These are phyloP conservation scores for Podila minutissima DNA, from an alignment of 192 early-diverging fungal genomes.

Conservation along the genomic window DNA sequence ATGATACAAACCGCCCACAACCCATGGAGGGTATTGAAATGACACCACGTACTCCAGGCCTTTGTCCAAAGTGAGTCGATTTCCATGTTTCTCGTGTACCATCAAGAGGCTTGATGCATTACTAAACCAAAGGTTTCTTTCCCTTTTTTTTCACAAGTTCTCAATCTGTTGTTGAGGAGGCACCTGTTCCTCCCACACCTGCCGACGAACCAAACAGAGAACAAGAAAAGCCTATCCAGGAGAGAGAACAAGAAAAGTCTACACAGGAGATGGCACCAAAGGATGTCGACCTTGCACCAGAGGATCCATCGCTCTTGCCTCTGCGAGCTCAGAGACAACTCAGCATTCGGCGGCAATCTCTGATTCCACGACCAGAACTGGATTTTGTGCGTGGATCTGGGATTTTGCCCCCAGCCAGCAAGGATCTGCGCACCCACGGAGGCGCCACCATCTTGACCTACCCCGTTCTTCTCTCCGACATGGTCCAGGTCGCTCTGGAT, in stretches of 20 bases:
- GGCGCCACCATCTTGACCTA: constrained; percentile 43
- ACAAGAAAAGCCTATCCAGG: not conserved
- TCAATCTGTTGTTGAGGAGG: not conserved
- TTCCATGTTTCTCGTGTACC: not conserved
- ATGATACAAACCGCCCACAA: not conserved
- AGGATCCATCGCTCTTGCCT: constrained; percentile 7
- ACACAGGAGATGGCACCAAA: not conserved
- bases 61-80: not conserved
- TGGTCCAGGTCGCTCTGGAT: constrained; percentile 35
- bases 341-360: constrained; percentile 41
- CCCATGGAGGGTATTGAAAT: not conserved
- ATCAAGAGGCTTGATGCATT: too few relatives aligned
- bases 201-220: constrained; percentile 11
- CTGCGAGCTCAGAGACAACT: constrained; percentile 38
- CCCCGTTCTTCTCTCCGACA: constrained; percentile 37
- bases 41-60: not conserved
- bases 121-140: too few relatives aligned
- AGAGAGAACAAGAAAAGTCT: too few relatives aligned
- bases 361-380: constrained; percentile 37
- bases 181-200: constrained; percentile 17
- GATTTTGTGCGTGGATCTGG: constrained; percentile 44
- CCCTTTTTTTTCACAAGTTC: too few relatives aligned
- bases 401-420: constrained; percentile 32
- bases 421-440: constrained; percentile 23
- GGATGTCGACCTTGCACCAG: not conserved